Evolutionary conservation across 2,329 filamentous ascomycete genomes (phyloP).

Genomic region (Ceratocystis eucalypticola): DNA sequence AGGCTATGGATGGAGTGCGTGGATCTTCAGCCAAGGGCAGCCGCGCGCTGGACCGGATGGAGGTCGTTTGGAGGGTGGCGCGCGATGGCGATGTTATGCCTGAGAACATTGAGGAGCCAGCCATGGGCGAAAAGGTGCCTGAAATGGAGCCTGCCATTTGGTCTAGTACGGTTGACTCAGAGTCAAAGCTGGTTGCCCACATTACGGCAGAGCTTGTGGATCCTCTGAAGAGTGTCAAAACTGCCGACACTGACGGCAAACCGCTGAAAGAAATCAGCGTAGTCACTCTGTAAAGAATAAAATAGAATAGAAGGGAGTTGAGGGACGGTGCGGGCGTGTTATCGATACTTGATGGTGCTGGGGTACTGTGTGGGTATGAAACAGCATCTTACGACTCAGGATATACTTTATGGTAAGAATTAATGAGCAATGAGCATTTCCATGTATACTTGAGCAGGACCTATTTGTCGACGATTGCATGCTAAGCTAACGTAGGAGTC

Average conservation of each 20-base stretch:
- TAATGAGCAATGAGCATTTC: background rate
- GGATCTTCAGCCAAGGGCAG: slow-evolving; percentile 73
- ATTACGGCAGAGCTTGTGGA: slow-evolving; percentile 31
- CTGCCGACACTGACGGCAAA: slow-evolving; percentile 28
- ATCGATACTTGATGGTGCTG: background rate
- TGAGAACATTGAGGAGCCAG: slow-evolving; percentile 44
- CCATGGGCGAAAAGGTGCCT: slow-evolving; percentile 51
- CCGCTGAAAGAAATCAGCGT: slow-evolving; percentile 23
- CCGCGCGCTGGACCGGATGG: slow-evolving; percentile 64
- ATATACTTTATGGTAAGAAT: background rate
- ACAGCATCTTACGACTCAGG: background rate
- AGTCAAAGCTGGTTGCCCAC: slow-evolving; percentile 30
- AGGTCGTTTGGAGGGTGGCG: slow-evolving; percentile 63
- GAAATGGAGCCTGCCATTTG: slow-evolving; percentile 62
- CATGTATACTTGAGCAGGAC: background rate
- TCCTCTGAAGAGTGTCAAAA: slow-evolving; percentile 27
- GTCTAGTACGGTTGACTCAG: slow-evolving; percentile 44
- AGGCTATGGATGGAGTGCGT: slow-evolving; percentile 83
- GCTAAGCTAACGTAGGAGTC: no score
- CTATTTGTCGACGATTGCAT: background rate
- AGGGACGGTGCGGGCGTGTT: background rate
- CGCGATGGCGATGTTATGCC: slow-evolving; percentile 21
- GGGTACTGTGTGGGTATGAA: background rate
- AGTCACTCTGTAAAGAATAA: background rate
- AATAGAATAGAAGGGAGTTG: background rate